Evolutionary conservation across 106 monocot species (phyloP), one percentile per base, ranked within the genome.

Genomic region (Amphibolis antarctica): DNA sequence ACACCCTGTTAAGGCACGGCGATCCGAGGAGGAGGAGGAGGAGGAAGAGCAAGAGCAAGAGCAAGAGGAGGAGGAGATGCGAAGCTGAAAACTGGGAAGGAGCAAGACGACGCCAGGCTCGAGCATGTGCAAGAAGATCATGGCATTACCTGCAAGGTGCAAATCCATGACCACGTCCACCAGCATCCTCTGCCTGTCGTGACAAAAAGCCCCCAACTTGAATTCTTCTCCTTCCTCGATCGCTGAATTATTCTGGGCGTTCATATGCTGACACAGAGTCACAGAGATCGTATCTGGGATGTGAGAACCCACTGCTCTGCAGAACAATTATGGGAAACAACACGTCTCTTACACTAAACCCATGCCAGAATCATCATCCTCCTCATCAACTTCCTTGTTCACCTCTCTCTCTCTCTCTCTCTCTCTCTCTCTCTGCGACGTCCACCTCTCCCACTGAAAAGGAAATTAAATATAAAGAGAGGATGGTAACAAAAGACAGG

Each of bases 111-210:
- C 61, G 7, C n/a, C 18, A 14, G 21, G 28, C 47, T 48, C 49
- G 29, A 59, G 57, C 47, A 48, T 49, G 3, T 46, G 44, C 10
- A 71, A 53, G n/a, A 60, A 44, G 45, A 56, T 27, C 59, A 62
- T 44, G 68, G 63, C 31, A 27, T 50, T 68, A 68, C 68, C 78
- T 68, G 31, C 24, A 29, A 9, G 73, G 59, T 20, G 69, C 46
- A 74, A 55, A 31, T 18, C 68, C 63, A 60, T 31, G 53, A 63
- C 55, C 73, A 78, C 78, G 68, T 75, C 70, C 52, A 64, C 11
- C 51, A 71, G 23, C 53, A 59, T 10, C 62, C 45, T 29, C 67
- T 44, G n/a, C n/a, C n/a, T n/a, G n/a, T n/a, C n/a, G n/a, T n/a
- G n/a, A 0, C 45, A 56, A 46, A n/a, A 55, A 64, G 63, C 44